Base-by-base conservation (phyloP, 1,284 basidiomycete species). In the Naganishia sp. region DNA sequence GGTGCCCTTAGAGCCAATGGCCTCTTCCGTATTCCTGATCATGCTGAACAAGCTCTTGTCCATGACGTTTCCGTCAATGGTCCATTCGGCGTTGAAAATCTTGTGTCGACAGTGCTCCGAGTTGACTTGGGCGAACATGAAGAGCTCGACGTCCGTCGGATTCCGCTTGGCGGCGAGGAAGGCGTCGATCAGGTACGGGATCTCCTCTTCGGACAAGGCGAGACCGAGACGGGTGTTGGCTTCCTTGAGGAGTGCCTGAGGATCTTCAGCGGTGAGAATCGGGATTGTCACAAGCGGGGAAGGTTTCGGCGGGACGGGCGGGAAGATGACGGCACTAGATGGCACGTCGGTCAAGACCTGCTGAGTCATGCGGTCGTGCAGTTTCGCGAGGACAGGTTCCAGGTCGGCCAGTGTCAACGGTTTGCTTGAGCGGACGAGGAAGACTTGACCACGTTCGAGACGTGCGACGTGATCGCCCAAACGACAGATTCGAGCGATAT, bases 61-160 rank as follows among this genome's bases (percentile, higher is more conserved):
- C 75, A 87, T 84, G n/a, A 82, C 74, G 45, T 83, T 74, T 6
- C 84, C 88, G 74, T 96, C 90, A 71, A 97, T 87, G 25, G 88
- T 90, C 96, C 96, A 99, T 48, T 90, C 86, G 0, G 96, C 94
- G 77, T 99, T 99, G 84, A 99, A 99, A 73, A 98, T 99, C 82
- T 99, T 99, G 85, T 99, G 96, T 54, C 96, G 86, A 80, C 96
- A 99, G 79, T 99, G 96, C 81, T 99, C 96, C 48, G 94, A 98
- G 82, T 99, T 99, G 78, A 99, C 95, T 78, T 99, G 96, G 18
- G 96, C 95, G 78, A 99, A 99, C 95, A 99, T 99, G 85, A 99
- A 99, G 21, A 99, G 84, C 78, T 99, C 96, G 15, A 96, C 94
- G 74, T 99, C 95, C 55, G 92, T 98, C 4, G 94, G 94, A 76